Evolutionary conservation across 768 basidiomycete species (phyloP).

Genomic region (Mrakia gelida): DNA sequence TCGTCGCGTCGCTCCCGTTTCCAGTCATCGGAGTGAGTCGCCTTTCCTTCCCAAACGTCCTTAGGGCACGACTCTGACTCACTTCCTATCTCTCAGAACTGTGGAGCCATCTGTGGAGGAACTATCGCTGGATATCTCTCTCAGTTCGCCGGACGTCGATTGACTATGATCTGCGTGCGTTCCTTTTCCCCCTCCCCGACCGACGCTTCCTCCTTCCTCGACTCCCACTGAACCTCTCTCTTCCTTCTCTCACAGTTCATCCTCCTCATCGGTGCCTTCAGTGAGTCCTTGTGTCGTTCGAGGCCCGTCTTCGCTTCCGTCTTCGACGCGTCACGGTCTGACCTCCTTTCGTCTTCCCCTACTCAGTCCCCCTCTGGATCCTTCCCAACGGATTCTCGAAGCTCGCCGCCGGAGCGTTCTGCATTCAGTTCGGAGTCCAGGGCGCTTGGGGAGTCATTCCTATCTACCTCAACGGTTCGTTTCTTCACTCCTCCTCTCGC

Average conservation of each 20-base stretch:
- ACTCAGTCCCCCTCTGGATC: conserved; percentile 58
- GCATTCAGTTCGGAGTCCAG: conserved; percentile 79
- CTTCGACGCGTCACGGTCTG: not conserved
- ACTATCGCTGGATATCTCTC: conserved; percentile 65
- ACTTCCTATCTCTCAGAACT: conserved; percentile 32
- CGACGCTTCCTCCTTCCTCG: not conserved
- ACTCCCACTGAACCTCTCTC: not conserved
- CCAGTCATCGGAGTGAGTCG: conserved; percentile 53
- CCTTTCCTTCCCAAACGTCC: too few relatives aligned
- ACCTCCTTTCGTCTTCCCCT: not conserved
- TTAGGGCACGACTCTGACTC: too few relatives aligned
- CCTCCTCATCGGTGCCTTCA: conserved; percentile 52
- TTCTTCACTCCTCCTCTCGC: conserved; percentile 1
- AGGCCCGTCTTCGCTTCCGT: not conserved
- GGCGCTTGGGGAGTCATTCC: conserved; percentile 60
- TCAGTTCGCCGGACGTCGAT: conserved; percentile 75
- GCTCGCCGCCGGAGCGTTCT: conserved; percentile 80
- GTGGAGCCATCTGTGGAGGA: conserved; percentile 53
- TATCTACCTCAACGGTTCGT: not conserved
- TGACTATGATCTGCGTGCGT: conserved; percentile 60
- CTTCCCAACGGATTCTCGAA: conserved; percentile 63
- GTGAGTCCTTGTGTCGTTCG: not conserved
- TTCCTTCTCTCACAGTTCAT: conserved; percentile 47
- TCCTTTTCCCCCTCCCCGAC: not conserved
- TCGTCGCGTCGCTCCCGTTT: too few relatives aligned